Conservation (phyloP, 2,329 filamentous ascomycete species). For the Aspergillus sp. region DNA sequence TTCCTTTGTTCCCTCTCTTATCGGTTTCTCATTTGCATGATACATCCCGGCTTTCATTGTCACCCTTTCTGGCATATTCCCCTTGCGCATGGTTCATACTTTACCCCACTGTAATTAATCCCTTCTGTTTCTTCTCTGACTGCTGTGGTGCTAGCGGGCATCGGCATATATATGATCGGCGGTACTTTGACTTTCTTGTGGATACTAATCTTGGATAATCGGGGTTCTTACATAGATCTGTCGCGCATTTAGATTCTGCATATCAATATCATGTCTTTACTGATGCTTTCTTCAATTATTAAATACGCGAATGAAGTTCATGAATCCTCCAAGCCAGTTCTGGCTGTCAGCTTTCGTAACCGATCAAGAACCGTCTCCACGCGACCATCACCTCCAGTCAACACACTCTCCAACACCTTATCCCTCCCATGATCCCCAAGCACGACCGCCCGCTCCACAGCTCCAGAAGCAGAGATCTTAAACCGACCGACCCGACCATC, state of each 20-base stretch:
- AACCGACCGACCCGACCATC: conserved; percentile 46
- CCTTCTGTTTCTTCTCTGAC: not conserved
- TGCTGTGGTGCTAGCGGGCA: conserved; percentile 8
- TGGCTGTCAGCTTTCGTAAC: conserved; percentile 16
- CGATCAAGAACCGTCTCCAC: conserved; percentile 36
- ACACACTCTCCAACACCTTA: conserved; percentile 33
- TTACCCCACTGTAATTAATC: conserved; percentile 16
- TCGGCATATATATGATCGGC: conserved; percentile 17
- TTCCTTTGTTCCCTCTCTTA: conserved; percentile 10
- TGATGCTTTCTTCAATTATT: not conserved
- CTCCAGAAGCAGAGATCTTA: conserved; percentile 40
- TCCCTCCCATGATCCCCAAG: conserved; percentile 41
- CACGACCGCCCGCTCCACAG: conserved; percentile 43
- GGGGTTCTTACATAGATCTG: conserved; percentile 18
- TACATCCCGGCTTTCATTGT: conserved; percentile 11
- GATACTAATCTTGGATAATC: conserved; percentile 23
- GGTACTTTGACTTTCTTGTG: conserved; percentile 20
- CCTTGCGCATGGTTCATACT: conserved; percentile 2
- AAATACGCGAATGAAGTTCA: not conserved
- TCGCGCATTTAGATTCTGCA: not conserved
- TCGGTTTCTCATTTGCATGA: conserved; percentile 12
- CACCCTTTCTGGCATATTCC: conserved; percentile 2
- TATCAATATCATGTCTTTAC: not conserved
- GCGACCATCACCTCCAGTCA: conserved; percentile 34
- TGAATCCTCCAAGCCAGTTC: no score